Evolutionary conservation across 441 rosid genomes (phyloP).

Genomic region (Populus tomentosa): DNA sequence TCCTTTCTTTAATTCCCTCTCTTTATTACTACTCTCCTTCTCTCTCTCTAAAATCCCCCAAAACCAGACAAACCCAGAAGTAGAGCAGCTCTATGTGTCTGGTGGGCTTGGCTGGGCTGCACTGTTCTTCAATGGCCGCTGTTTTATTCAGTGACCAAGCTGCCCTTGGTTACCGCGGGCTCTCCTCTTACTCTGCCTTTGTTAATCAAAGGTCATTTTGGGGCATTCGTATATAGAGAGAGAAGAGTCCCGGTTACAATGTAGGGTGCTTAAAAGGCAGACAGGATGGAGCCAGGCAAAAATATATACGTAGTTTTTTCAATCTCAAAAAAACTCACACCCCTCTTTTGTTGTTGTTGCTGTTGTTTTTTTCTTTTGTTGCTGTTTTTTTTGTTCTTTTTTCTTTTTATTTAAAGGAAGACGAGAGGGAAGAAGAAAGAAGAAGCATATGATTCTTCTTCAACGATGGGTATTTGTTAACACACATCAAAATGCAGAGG

Average conservation of each 20-base stretch:
- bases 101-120: conserved; percentile 13
- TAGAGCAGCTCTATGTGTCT: neutral
- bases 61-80: conserved; percentile 1
- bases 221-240: conserved; percentile 30
- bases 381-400: too few species aligned
- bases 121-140: conserved; percentile 12
- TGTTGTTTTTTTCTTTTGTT: too few species aligned
- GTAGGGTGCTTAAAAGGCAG: conserved; percentile 44
- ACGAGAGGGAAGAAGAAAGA: neutral
- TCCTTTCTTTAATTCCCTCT: neutral
- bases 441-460: conserved; percentile 7
- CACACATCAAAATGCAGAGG: conserved; percentile 11
- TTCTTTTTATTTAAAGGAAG: neutral
- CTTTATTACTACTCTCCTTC: neutral
- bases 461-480: neutral
- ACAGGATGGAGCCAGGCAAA: conserved; percentile 84
- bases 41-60: neutral
- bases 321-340: neutral
- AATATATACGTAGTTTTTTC: conserved; percentile 11
- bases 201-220: conserved; percentile 30
- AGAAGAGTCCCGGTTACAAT: conserved; percentile 21
- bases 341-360: neutral
- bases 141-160: conserved; percentile 27
- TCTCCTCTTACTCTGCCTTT: conserved; percentile 13
- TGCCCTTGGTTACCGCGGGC: conserved; percentile 24